Percentiles rank a stretch among this genome's conserved stretches.
phyloP scores from a whole-genome alignment of 1,284 basidiomycete species.

The Pyrrhoderma lamaoense region DNA sequence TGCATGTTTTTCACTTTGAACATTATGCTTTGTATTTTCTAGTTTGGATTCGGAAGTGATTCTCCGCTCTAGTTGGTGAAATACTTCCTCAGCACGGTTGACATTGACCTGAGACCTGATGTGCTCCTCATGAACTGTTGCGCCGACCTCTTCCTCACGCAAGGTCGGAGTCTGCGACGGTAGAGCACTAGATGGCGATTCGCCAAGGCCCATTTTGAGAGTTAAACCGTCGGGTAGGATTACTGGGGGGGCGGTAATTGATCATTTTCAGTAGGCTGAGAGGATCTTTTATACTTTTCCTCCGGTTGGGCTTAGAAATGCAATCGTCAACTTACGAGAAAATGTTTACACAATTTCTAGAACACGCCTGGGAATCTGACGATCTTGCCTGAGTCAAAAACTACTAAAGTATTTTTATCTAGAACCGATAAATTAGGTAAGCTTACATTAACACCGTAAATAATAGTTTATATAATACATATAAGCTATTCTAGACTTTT shows the following conservation, averaged over 20 bases:
- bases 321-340: too few relatives aligned
- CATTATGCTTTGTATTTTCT: conserved; percentile 19
- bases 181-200: conserved; percentile 8
- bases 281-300: neutral
- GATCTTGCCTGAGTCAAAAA: too few relatives aligned
- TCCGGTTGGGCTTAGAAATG: too few relatives aligned
- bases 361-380: too few relatives aligned
- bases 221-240: too few relatives aligned
- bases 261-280: neutral
- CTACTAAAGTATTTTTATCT: too few relatives aligned
- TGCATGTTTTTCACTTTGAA: conserved; percentile 21
- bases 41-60: conserved; percentile 25
- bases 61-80: conserved; percentile 42
- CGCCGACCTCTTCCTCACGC: conserved; percentile 1
- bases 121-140: conserved; percentile 3
- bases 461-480: too few relatives aligned
- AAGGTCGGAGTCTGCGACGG: conserved; percentile 18
- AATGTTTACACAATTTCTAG: too few relatives aligned
- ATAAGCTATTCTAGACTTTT: too few relatives aligned
- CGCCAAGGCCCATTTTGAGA: neutral
- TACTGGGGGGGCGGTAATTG: neutral
- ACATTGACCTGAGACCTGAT: conserved; percentile 33
- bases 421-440: too few relatives aligned
- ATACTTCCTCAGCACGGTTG: conserved; percentile 41
- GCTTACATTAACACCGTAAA: too few relatives aligned